Percentiles rank a stretch among this genome's conserved stretches.
These are phyloP conservation scores for Ustilago trichophora DNA, from an alignment of 1,284 basidiomycete genomes.

Conservation along the genomic window DNA sequence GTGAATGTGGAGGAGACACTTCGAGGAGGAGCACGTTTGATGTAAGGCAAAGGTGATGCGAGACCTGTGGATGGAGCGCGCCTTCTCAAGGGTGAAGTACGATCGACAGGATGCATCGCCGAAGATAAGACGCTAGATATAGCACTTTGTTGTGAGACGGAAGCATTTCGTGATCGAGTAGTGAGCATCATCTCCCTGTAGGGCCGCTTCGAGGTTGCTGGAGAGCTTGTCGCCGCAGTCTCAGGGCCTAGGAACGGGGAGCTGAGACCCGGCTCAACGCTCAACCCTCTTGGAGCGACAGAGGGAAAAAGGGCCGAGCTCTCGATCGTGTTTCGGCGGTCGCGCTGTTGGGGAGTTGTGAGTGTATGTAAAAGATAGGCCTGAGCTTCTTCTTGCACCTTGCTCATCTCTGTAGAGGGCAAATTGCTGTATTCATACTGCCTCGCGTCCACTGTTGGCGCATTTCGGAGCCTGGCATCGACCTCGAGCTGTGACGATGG, in stretches of 20 bases:
- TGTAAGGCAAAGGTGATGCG: constrained; percentile 25
- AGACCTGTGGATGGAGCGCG: not conserved
- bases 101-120: no score
- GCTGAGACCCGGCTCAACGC: not conserved
- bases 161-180: no score
- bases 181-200: not conserved
- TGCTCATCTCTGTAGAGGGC: constrained; percentile 9
- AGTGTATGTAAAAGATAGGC: constrained; percentile 8
- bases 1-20: not conserved
- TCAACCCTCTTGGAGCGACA: not conserved
- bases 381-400: constrained; percentile 30
- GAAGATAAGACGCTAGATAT: no score
- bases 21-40: constrained; percentile 21
- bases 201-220: not conserved
- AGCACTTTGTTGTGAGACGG: no score
- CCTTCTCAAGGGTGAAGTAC: not conserved
- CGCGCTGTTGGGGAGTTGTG: not conserved
- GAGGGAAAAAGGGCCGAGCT: not conserved
- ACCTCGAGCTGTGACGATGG: not conserved
- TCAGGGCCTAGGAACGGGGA: not conserved
- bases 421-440: constrained; percentile 33
- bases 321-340: not conserved
- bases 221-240: not conserved
- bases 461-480: not conserved
- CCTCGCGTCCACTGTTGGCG: not conserved